phyloP scores from a whole-genome alignment of 768 basidiomycete species.

The Cantharellus anzutake region DNA sequence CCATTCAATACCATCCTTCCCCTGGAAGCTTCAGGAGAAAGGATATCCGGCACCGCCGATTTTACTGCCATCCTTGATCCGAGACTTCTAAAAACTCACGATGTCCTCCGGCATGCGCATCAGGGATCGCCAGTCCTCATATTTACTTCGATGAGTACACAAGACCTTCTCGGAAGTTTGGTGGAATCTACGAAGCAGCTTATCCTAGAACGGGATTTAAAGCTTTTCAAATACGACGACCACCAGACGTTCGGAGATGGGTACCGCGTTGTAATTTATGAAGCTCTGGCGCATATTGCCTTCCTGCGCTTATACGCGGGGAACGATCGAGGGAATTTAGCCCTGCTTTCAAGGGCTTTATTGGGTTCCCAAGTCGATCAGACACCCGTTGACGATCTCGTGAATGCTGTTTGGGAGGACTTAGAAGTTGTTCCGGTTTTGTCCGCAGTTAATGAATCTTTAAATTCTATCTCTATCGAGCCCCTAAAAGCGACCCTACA shows the following conservation, averaged over 20 bases:
- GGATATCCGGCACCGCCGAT: conserved; percentile 31
- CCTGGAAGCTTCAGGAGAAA: conserved; percentile 24
- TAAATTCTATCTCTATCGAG: conserved; percentile 12
- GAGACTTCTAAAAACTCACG: conserved; percentile 57
- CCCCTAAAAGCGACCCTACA: conserved; percentile 23
- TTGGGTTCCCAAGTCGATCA: conserved; percentile 30
- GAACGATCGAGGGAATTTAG: conserved; percentile 23
- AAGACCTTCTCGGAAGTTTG: conserved; percentile 56
- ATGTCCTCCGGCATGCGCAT: conserved; percentile 47
- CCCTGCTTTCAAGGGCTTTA: conserved; percentile 31
- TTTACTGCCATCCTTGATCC: conserved; percentile 63
- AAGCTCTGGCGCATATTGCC: conserved; percentile 48
- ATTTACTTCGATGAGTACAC: conserved; percentile 50
- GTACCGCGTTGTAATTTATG: conserved; percentile 17
- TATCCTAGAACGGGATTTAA: conserved; percentile 16
- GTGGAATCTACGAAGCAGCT: conserved; percentile 28
- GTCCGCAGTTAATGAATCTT: conserved; percentile 13
- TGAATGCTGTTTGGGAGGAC: conserved; percentile 34
- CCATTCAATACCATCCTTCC: conserved; percentile 42
- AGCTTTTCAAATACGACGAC: not conserved
- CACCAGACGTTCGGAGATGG: not conserved
- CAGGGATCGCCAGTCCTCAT: conserved; percentile 52
- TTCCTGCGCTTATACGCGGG: conserved; percentile 77
- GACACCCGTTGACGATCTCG: conserved; percentile 19
- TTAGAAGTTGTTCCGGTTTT: conserved; percentile 38